A percentile compares a stretch with the other conserved stretches of the same genome.
phyloP scores from a whole-genome alignment of 2,329 filamentous ascomycete genomes.

The Plectosphaerella plurivora region DNA sequence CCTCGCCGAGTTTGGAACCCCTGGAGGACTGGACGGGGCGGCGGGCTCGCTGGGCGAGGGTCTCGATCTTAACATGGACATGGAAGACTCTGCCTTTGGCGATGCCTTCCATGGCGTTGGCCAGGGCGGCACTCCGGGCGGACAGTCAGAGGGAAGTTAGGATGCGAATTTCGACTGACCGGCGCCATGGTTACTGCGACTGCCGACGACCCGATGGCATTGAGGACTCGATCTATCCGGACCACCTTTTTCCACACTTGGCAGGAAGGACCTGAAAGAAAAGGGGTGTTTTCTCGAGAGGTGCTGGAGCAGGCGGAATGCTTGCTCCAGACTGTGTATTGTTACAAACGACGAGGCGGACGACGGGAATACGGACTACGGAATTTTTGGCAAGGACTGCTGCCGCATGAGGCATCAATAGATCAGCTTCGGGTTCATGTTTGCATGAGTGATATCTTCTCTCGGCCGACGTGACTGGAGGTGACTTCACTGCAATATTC shows the following conservation, averaged over 20 bases:
- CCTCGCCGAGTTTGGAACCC: conserved; percentile 61
- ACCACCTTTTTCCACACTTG: too few species aligned
- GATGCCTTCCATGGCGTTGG: conserved; percentile 72
- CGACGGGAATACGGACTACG: too few species aligned
- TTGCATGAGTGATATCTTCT: not conserved
- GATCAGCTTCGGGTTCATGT: too few species aligned
- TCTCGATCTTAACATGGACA: conserved; percentile 58
- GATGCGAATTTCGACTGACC: not conserved
- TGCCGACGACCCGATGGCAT: too few species aligned
- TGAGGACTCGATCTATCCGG: too few species aligned
- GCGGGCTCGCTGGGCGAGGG: conserved; percentile 48
- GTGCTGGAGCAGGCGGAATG: too few species aligned
- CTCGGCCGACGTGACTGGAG: not conserved
- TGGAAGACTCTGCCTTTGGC: conserved; percentile 79
- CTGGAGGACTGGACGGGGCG: conserved; percentile 31
- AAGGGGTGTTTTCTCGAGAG: not conserved
- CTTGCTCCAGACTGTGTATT: too few species aligned
- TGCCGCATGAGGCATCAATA: too few species aligned
- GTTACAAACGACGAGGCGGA: too few species aligned
- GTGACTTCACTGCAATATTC: too few species aligned
- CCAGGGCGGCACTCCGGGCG: conserved; percentile 27
- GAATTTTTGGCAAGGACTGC: not conserved
- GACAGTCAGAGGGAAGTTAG: conserved; percentile 12
- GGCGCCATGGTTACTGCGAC: too few species aligned
- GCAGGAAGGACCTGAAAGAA: not conserved